Percentiles rank a stretch among this genome's conserved stretches.
Conservation (phyloP, 768 basidiomycete species). For the Suillus spraguei region DNA sequence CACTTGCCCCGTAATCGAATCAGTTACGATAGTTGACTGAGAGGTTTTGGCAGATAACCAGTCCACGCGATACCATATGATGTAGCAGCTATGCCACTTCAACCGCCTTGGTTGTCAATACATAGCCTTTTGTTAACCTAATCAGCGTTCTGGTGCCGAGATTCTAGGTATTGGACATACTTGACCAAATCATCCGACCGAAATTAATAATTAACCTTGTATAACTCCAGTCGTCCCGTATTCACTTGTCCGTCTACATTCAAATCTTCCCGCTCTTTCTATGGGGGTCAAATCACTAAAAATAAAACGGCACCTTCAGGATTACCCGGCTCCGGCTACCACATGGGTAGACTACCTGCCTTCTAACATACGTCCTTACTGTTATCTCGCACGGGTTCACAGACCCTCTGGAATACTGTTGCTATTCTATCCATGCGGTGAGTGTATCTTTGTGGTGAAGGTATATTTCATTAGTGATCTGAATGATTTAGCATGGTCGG, state of each 20-base stretch:
- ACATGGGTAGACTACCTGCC: not conserved
- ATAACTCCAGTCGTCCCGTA: not conserved
- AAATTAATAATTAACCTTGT: no score
- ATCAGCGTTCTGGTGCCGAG: not conserved
- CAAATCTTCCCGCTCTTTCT: not conserved
- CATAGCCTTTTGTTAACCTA: not conserved
- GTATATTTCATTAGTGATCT: not conserved
- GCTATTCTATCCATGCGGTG: not conserved
- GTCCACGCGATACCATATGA: no score
- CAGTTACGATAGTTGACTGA: not conserved
- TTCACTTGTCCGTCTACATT: not conserved
- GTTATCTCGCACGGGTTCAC: not conserved
- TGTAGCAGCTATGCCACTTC: not conserved
- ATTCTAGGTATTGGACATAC: not conserved
- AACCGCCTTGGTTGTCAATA: not conserved
- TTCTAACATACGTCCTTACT: not conserved
- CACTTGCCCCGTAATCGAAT: not conserved
- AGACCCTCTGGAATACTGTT: not conserved
- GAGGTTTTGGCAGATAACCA: no score
- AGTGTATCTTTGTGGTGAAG: not conserved
- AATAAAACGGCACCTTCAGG: not conserved
- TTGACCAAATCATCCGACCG: no score
- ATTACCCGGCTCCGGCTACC: not conserved
- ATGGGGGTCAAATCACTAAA: not conserved
- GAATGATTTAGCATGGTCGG: not conserved